Evolutionary conservation across 192 early-diverging fungal species (phyloP).

Genomic region (Thoreauomyces humboldtii): DNA sequence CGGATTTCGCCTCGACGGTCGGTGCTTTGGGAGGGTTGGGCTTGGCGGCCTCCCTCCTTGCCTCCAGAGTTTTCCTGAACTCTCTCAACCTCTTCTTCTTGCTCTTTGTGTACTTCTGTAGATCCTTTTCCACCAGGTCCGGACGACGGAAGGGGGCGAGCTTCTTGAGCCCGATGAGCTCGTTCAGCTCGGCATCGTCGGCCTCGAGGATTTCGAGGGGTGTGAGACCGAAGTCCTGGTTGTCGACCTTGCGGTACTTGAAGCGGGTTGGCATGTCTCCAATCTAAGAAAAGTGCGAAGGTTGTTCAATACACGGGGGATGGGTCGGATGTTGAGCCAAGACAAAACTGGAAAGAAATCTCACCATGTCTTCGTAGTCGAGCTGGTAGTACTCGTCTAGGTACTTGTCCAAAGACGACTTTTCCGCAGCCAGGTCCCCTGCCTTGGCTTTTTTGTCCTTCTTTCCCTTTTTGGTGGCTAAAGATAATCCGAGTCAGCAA

Average conservation of each 20-base stretch:
- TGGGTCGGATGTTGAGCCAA: not conserved
- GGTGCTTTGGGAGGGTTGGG: not conserved
- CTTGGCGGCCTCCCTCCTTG: conserved; percentile 27
- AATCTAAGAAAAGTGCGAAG: conserved; percentile 42
- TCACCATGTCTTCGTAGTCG: conserved; percentile 87
- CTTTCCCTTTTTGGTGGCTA: conserved; percentile 14
- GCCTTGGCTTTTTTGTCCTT: conserved; percentile 19
- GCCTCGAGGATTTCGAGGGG: conserved; percentile 87
- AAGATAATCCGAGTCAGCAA: not conserved
- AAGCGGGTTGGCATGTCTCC: conserved; percentile 86
- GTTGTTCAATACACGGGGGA: conserved; percentile 9
- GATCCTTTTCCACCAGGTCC: conserved; percentile 24
- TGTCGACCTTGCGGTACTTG: conserved; percentile 84
- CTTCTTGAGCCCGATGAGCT: conserved; percentile 80
- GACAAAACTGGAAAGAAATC: conserved; percentile 10
- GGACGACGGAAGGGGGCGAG: conserved; percentile 72
- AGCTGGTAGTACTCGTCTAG: conserved; percentile 90
- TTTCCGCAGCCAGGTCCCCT: conserved; percentile 27
- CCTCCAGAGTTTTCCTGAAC: conserved; percentile 37
- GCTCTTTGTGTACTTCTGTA: conserved; percentile 22
- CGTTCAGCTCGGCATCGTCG: conserved; percentile 85
- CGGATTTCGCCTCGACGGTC: conserved; percentile 8
- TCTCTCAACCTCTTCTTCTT: conserved; percentile 44
- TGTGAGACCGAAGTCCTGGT: conserved; percentile 73
- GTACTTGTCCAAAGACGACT: conserved; percentile 57